Percentiles rank a stretch among this genome's conserved stretches.
phyloP scores from a whole-genome alignment of 148 eudicot genomes.

The Spergularia bocconei region DNA sequence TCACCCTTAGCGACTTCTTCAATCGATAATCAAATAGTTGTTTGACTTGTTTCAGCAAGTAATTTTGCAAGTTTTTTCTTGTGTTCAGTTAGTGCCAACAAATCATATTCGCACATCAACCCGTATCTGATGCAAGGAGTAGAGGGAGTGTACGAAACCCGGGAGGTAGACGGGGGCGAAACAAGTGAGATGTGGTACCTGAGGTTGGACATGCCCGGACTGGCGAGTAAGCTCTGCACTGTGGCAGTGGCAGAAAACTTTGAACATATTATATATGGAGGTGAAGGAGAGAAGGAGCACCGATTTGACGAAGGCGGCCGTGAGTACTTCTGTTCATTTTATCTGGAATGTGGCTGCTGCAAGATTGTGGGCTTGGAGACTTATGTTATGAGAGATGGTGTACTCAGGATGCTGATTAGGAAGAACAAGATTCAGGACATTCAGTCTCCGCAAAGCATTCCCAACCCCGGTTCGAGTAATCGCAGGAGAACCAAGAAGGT shows the following conservation, averaged over 20 bases:
- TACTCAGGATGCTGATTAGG: background rate
- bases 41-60: too few relatives aligned
- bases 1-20: too few relatives aligned
- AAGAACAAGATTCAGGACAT: background rate
- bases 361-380: background rate
- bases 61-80: background rate
- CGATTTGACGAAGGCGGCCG: slow-evolving; percentile 11
- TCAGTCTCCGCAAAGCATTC: background rate
- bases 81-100: background rate
- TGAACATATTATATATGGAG: background rate
- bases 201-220: slow-evolving; percentile 15
- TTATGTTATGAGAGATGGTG: background rate
- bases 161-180: background rate
- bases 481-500: background rate
- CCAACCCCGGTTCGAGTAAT: background rate
- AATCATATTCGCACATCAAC: slow-evolving; percentile 14
- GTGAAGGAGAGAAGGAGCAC: slow-evolving; percentile 13
- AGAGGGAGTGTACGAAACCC: slow-evolving; percentile 8
- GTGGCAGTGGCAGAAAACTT: background rate
- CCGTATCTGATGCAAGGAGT: slow-evolving; percentile 11
- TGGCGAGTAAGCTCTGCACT: background rate
- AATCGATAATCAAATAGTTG: background rate
- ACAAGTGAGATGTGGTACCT: background rate
- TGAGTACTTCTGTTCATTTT: background rate
- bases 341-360: slow-evolving; percentile 5